These are phyloP conservation scores for Hericium coralloides DNA, from an alignment of 768 basidiomycete species.

Conservation along the genomic window DNA sequence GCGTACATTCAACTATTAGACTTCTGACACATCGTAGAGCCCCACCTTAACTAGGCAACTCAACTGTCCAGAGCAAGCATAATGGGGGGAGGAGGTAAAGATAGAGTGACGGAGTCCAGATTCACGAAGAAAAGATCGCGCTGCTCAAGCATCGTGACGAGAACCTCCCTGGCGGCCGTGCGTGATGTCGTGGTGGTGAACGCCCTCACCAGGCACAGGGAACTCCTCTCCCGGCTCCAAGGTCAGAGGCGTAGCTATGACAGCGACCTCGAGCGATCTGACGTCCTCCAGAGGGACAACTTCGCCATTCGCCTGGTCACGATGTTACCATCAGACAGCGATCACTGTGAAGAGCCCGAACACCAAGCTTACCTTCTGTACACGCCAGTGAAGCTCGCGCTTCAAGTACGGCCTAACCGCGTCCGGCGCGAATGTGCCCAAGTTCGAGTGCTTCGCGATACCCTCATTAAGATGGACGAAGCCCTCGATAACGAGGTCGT, in stretches of 20 bases:
- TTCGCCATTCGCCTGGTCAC: neutral
- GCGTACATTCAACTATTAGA: too few relatives aligned
- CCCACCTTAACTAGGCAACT: too few relatives aligned
- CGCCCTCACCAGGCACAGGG: conserved; percentile 2
- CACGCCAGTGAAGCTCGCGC: conserved; percentile 32
- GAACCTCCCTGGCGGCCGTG: conserved; percentile 3
- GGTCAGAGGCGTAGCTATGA: neutral
- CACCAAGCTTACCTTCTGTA: conserved; percentile 25
- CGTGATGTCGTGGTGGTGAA: conserved; percentile 7
- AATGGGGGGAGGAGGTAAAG: neutral
- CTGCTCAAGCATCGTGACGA: neutral
- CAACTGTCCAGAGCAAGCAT: neutral
- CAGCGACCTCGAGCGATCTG: conserved; percentile 9
- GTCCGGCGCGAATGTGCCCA: conserved; percentile 27
- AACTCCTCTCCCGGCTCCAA: conserved; percentile 3
- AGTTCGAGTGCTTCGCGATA: conserved; percentile 18
- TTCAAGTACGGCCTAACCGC: conserved; percentile 34
- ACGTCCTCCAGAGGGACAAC: neutral
- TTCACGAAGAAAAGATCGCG: too few relatives aligned
- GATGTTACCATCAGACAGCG: too few relatives aligned
- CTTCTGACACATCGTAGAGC: too few relatives aligned
- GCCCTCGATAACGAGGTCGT: conserved; percentile 26
- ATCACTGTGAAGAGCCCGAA: too few relatives aligned
- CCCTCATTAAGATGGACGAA: conserved; percentile 35
- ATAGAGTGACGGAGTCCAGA: neutral